Conservation (phyloP, 768 basidiomycete species). For the Tricholoma furcatifolium region DNA sequence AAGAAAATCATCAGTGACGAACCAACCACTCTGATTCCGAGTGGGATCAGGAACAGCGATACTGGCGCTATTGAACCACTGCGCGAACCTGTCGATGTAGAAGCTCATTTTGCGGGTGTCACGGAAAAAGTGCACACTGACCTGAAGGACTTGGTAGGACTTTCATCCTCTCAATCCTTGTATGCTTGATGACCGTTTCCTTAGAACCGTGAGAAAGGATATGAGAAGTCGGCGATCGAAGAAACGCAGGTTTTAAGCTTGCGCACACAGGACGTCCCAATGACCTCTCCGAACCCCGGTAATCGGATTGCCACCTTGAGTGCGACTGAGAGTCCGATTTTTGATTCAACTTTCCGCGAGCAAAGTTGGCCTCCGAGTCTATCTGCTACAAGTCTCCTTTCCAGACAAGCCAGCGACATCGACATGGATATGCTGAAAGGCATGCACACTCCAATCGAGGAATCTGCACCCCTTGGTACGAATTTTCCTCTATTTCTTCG, state of each 20-base stretch:
- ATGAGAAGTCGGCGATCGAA: conserved; percentile 31
- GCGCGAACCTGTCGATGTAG: conserved; percentile 26
- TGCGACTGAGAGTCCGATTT: conserved; percentile 3
- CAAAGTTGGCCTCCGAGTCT: conserved; percentile 7
- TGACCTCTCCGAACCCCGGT: conserved; percentile 6
- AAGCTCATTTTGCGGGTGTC: conserved; percentile 50
- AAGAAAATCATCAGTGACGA: conserved; percentile 14
- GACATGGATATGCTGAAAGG: conserved; percentile 40
- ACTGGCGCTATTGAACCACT: conserved; percentile 51
- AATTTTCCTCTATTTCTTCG: neutral
- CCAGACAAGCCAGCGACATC: conserved; percentile 23
- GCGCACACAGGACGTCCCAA: conserved; percentile 10
- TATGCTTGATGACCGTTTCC: neutral
- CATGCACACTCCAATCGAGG: conserved; percentile 25
- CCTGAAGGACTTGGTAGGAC: conserved; percentile 57
- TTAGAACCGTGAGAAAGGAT: conserved; percentile 11
- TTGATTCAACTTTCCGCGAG: conserved; percentile 3
- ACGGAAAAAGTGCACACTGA: conserved; percentile 50
- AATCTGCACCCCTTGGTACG: conserved; percentile 51
- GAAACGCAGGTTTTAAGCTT: conserved; percentile 38
- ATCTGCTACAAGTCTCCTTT: conserved; percentile 11
- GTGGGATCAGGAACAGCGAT: conserved; percentile 57
- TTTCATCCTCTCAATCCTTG: neutral
- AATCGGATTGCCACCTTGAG: conserved; percentile 5
- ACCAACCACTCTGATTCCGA: conserved; percentile 36